These are phyloP conservation scores for Sanguinoderma infundibulare DNA, from an alignment of 1,284 basidiomycete species.

Conservation along the genomic window DNA sequence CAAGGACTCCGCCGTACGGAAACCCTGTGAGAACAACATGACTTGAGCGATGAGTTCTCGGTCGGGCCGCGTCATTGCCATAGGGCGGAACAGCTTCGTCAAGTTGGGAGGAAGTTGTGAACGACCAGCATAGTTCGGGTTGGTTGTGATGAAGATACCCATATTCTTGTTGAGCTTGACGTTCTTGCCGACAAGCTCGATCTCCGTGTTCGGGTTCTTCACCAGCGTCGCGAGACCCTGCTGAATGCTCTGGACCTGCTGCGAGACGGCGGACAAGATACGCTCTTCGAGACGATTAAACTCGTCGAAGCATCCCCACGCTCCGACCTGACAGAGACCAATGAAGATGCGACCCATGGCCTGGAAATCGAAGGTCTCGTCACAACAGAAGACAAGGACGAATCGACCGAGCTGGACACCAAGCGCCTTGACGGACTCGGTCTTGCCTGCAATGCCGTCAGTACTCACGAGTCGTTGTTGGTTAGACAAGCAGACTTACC, in stretches of 20 bases:
- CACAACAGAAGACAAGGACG: conserved; percentile 98
- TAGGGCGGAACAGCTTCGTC: conserved; percentile 93
- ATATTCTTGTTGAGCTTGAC: conserved; percentile 95
- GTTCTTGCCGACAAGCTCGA: conserved; percentile 95
- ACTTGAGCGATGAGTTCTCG: conserved; percentile 99
- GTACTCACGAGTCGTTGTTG: background rate
- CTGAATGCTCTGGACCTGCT: conserved; percentile 99
- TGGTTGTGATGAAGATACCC: conserved; percentile 97
- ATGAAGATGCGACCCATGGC: conserved; percentile 99
- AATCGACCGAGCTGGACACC: conserved; percentile 98
- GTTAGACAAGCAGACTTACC: conserved; percentile 48
- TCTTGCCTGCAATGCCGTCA: conserved; percentile 74
- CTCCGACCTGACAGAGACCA: conserved; percentile 97
- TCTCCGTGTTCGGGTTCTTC: conserved; percentile 86
- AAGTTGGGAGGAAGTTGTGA: conserved; percentile 97
- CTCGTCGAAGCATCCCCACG: conserved; percentile 99
- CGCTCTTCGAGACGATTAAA: conserved; percentile 98
- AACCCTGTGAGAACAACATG: conserved; percentile 99
- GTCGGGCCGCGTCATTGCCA: conserved; percentile 99
- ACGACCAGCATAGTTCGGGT: conserved; percentile 97
- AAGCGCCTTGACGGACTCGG: conserved; percentile 98
- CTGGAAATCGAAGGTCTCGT: conserved; percentile 99
- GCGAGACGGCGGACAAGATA: conserved; percentile 97
- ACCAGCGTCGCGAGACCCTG: conserved; percentile 86
- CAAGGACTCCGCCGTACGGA: conserved; percentile 94